A percentile compares a stretch with the other conserved stretches of the same genome.
Conservation (phyloP, 768 basidiomycete species). For the Amanita rimosa region DNA sequence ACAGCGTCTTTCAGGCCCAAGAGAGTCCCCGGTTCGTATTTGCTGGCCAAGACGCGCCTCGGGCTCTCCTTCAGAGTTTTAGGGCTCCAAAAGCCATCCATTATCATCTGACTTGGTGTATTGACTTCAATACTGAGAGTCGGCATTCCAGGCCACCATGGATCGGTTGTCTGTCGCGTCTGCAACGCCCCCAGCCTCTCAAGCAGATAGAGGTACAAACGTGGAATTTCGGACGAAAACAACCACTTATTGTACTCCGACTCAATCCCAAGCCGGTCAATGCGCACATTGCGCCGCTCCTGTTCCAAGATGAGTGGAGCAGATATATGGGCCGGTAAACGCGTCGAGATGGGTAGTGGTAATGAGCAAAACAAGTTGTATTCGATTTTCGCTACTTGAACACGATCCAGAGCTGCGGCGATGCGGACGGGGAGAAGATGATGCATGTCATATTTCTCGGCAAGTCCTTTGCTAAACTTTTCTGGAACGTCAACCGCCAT, state of each 20-base stretch:
- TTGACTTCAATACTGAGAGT: constrained; percentile 11
- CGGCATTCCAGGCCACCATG: constrained; percentile 25
- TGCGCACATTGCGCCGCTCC: constrained; percentile 31
- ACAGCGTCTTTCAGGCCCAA: constrained; percentile 14
- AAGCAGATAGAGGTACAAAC: constrained; percentile 27
- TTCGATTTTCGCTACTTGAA: constrained; percentile 1
- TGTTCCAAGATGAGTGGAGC: constrained; percentile 35
- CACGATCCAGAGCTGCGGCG: constrained; percentile 14
- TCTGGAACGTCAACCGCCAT: not conserved
- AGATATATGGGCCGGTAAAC: constrained; percentile 34
- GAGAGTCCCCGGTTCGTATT: constrained; percentile 7
- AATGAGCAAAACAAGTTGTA: constrained; percentile 31
- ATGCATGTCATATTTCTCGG: constrained; percentile 10
- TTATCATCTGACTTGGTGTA: constrained; percentile 10
- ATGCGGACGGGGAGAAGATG: constrained; percentile 22
- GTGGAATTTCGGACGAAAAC: constrained; percentile 21
- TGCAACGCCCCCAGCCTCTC: constrained; percentile 12
- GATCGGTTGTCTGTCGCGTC: constrained; percentile 11
- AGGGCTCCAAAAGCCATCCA: constrained; percentile 19
- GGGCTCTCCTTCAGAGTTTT: constrained; percentile 13
- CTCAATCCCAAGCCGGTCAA: constrained; percentile 22
- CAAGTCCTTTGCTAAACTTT: not conserved
- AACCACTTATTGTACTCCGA: constrained; percentile 33
- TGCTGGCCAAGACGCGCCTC: constrained; percentile 17
- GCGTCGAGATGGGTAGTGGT: constrained; percentile 26